Evolutionary conservation across 306 rosid species (phyloP).

Genomic region (Fagus sylvatica): DNA sequence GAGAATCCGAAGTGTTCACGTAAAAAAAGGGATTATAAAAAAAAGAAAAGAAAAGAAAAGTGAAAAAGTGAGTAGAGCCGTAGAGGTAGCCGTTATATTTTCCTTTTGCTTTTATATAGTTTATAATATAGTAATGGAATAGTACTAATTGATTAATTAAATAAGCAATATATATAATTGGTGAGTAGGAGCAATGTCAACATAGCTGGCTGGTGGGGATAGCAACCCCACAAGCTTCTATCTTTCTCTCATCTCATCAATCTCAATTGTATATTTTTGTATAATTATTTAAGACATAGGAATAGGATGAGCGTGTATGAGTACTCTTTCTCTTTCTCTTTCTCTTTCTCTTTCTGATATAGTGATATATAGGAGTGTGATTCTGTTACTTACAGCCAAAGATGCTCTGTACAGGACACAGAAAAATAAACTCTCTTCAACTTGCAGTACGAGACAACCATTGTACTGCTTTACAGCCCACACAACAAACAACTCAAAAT

Average conservation of each 20-base stretch:
- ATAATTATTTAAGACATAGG: too few relatives aligned
- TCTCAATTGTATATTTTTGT: not conserved
- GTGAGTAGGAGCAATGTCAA: constrained; percentile 76
- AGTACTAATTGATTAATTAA: too few relatives aligned
- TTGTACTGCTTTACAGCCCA: constrained; percentile 91
- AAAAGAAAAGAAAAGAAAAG: constrained; percentile 7
- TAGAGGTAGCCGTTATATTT: constrained; percentile 32
- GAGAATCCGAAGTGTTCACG: constrained; percentile 41
- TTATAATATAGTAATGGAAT: too few relatives aligned
- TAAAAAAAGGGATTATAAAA: constrained; percentile 26
- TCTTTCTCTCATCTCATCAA: constrained; percentile 33
- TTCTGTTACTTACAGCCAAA: constrained; percentile 55
- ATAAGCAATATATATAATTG: constrained; percentile 6
- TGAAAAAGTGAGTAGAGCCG: constrained; percentile 16
- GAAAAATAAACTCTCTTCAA: constrained; percentile 50
- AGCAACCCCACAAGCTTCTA: constrained; percentile 63
- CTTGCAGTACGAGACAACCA: constrained; percentile 78
- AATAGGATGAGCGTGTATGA: too few relatives aligned
- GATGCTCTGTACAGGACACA: constrained; percentile 64
- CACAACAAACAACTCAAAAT: constrained; percentile 29
- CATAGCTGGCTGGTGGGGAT: constrained; percentile 92
- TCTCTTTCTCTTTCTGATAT: constrained; percentile 8
- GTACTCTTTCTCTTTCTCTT: not conserved
- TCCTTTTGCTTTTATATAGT: constrained; percentile 20
- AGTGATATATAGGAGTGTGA: constrained; percentile 10